Conservation (phyloP, 371 early-diverging fungal species). For the Apophysomyces ossiformis region DNA sequence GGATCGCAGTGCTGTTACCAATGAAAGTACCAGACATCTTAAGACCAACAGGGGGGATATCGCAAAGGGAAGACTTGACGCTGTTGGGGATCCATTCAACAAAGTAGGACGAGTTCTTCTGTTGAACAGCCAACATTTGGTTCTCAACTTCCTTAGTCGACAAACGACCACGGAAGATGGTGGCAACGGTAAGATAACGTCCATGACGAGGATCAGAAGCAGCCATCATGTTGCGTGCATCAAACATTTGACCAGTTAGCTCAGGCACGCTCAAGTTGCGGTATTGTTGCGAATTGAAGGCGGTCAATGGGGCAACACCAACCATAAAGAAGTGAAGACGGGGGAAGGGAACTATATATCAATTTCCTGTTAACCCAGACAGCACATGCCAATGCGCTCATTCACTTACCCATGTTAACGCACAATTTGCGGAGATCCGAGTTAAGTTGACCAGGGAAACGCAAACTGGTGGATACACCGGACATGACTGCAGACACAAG, state of each 20-base stretch:
- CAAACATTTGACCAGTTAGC: constrained; percentile 96
- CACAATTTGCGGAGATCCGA: constrained; percentile 96
- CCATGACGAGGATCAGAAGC: constrained; percentile 97
- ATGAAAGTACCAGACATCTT: constrained; percentile 98
- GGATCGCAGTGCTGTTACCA: constrained; percentile 98
- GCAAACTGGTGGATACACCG: constrained; percentile 95
- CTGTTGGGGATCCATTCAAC: constrained; percentile 99
- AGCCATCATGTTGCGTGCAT: constrained; percentile 98
- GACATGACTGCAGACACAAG: constrained; percentile 86
- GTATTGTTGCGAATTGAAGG: constrained; percentile 85
- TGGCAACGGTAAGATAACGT: constrained; percentile 96
- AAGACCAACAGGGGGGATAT: constrained; percentile 94
- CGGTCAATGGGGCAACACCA: constrained; percentile 95
- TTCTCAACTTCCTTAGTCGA: constrained; percentile 99
- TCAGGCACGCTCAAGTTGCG: constrained; percentile 89
- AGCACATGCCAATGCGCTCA: constrained; percentile 42
- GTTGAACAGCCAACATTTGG: constrained; percentile 95
- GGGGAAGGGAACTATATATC: constrained; percentile 91
- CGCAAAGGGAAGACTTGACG: constrained; percentile 98
- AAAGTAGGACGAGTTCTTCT: constrained; percentile 93
- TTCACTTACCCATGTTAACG: constrained; percentile 85
- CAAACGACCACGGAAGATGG: constrained; percentile 97
- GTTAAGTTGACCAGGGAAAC: constrained; percentile 99
- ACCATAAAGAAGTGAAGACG: constrained; percentile 99
- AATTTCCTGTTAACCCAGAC: constrained; percentile 26